Evolutionary conservation across 345 rosid genomes (phyloP).

Genomic region (rapeseed (Brassica napus)): DNA sequence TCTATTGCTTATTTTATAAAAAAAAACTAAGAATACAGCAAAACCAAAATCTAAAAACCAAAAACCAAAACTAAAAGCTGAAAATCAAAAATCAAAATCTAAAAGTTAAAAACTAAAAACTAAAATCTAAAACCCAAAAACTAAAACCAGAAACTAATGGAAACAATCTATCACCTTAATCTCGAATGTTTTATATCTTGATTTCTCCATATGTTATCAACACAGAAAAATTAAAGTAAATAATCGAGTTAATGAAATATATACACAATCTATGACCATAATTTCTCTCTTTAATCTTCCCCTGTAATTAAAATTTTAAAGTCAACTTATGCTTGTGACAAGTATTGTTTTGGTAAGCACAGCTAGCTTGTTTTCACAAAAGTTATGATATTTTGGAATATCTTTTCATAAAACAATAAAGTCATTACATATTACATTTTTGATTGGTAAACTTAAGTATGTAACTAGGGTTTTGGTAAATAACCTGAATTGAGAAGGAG

Average conservation of each 20-base stretch:
- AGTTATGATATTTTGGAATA: neutral
- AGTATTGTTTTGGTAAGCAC: neutral
- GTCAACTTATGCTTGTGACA: neutral
- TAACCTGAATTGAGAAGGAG: conserved; percentile 76
- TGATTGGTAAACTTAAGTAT: conserved; percentile 10
- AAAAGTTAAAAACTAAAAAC: too few species aligned
- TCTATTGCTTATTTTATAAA: too few species aligned
- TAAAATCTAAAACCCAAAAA: too few species aligned
- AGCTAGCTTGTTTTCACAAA: neutral
- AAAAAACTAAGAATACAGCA: too few species aligned
- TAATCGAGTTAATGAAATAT: neutral
- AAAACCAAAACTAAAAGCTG: too few species aligned
- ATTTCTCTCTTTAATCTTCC: neutral
- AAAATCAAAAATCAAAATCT: too few species aligned
- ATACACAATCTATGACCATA: neutral
- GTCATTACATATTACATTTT: neutral
- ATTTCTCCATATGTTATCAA: neutral
- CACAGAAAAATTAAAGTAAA: neutral
- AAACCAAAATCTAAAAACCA: too few species aligned
- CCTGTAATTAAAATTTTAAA: neutral
- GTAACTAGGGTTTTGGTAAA: neutral
- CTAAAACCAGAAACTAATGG: too few species aligned
- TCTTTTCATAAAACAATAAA: neutral
- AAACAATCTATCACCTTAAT: neutral
- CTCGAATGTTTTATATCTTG: neutral